Evolutionary conservation across 345 rosid species (phyloP).

Genomic region (Syzygium aromaticum): DNA sequence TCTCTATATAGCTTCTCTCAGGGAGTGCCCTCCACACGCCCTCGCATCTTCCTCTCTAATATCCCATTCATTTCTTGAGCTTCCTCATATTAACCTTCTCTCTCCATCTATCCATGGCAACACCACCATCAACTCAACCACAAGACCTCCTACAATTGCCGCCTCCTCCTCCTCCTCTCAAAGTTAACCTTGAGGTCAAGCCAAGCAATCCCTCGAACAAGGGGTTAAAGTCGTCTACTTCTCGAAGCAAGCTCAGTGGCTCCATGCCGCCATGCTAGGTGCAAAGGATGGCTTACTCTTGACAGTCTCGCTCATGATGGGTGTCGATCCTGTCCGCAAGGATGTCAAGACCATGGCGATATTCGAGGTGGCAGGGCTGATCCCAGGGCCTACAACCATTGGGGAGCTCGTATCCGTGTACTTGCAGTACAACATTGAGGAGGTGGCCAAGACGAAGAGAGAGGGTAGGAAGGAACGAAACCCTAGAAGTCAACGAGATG

Average conservation of each 20-base stretch:
- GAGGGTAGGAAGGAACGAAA: slow-evolving; percentile 3
- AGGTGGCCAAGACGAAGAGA: slow-evolving; percentile 45
- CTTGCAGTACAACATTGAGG: slow-evolving; percentile 49
- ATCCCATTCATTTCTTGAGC: neutral
- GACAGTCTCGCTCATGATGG: slow-evolving; percentile 70
- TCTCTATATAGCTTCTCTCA: too few species aligned
- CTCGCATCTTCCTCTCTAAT: neutral
- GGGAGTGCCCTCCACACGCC: neutral
- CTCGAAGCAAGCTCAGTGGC: slow-evolving; percentile 21
- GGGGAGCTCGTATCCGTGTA: slow-evolving; percentile 85
- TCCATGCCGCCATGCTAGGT: slow-evolving; percentile 53
- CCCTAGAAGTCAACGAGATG: neutral
- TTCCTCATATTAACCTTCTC: neutral
- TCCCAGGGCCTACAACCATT: slow-evolving; percentile 65
- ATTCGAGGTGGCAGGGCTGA: slow-evolving; percentile 58
- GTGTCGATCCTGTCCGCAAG: slow-evolving; percentile 57
- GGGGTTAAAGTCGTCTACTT: slow-evolving; percentile 18
- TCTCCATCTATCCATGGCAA: neutral
- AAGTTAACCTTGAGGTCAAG: too few species aligned
- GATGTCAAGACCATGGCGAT: slow-evolving; percentile 58
- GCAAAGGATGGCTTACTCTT: slow-evolving; percentile 75
- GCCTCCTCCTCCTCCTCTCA: neutral
- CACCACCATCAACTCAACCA: neutral
- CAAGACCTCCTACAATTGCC: too few species aligned
- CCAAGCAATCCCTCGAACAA: neutral